Conservation (phyloP, 495 filamentous ascomycete species). For the Pyronema omphalodes region DNA sequence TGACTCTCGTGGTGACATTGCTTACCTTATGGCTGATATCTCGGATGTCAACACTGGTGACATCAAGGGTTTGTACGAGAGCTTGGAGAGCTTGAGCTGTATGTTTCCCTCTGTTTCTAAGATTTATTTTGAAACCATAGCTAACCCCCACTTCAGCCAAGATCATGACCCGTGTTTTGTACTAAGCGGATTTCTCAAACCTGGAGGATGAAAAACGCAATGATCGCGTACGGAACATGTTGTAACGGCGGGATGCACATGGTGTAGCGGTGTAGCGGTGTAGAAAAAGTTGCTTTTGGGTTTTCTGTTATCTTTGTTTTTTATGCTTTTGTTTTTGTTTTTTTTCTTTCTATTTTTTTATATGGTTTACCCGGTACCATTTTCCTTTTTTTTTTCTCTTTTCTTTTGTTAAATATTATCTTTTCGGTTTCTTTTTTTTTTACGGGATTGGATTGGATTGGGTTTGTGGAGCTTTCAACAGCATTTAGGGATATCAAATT, state of each 20-base stretch:
- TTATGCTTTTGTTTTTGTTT: no score
- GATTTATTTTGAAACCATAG: neutral
- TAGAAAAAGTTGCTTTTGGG: neutral
- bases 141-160: conserved; percentile 34
- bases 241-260: no score
- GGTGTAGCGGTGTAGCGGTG: neutral
- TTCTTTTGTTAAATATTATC: no score
- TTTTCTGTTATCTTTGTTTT: no score
- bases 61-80: conserved; percentile 70
- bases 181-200: conserved; percentile 32
- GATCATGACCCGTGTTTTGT: conserved; percentile 75
- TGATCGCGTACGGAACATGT: neutral
- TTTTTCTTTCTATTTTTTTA: no score
- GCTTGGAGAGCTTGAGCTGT: conserved; percentile 66
- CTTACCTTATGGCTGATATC: conserved; percentile 96
- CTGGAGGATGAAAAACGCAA: neutral
- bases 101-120: conserved; percentile 27
- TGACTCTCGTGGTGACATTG: conserved; percentile 81
- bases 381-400: no score
- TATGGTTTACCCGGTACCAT: no score
- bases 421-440: no score
- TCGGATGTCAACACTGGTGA: conserved; percentile 60
- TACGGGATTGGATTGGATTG: no score
- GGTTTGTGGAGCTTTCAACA: no score
- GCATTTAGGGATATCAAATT: no score